Evolutionary conservation across 1,284 basidiomycete species (phyloP).

Genomic region (Taiwanofungus camphoratus): DNA sequence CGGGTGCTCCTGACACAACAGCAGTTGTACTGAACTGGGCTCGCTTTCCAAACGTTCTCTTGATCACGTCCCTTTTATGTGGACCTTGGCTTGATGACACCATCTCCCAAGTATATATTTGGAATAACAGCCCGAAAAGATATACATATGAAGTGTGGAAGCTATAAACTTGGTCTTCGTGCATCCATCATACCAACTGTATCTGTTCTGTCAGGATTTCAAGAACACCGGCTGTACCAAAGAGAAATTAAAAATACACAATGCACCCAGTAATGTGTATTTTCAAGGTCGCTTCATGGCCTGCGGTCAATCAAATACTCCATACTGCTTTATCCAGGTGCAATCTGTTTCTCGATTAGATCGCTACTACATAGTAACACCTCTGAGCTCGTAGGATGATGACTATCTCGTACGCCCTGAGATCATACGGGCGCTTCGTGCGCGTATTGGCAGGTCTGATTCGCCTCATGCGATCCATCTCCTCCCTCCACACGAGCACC

Average conservation of each 20-base stretch:
- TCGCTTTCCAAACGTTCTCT: conserved; percentile 51
- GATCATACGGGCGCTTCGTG: conserved; percentile 45
- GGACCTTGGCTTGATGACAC: conserved; percentile 39
- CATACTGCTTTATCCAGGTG: conserved; percentile 62
- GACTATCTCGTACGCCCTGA: conserved; percentile 59
- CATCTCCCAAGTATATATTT: conserved; percentile 47
- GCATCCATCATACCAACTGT: conserved; percentile 2
- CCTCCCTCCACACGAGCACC: conserved; percentile 55
- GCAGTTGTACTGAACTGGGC: conserved; percentile 64
- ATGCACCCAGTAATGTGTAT: conserved; percentile 52
- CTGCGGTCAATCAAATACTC: conserved; percentile 45
- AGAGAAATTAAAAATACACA: conserved; percentile 45
- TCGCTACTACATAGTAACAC: conserved; percentile 2
- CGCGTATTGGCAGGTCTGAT: conserved; percentile 28
- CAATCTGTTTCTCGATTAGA: conserved; percentile 1
- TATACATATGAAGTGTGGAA: conserved; percentile 38
- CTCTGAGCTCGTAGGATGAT: conserved; percentile 45
- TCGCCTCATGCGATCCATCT: conserved; percentile 40
- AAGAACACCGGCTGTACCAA: conserved; percentile 36
- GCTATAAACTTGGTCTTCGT: conserved; percentile 2
- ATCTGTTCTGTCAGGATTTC: conserved; percentile 38
- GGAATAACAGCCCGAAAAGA: conserved; percentile 55
- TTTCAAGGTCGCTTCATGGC: conserved; percentile 64
- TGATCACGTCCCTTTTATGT: conserved; percentile 50
- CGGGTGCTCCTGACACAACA: conserved; percentile 34